Evolutionary conservation across 2,329 filamentous ascomycete genomes (phyloP).

Genomic region (Macroventuria anomochaeta): DNA sequence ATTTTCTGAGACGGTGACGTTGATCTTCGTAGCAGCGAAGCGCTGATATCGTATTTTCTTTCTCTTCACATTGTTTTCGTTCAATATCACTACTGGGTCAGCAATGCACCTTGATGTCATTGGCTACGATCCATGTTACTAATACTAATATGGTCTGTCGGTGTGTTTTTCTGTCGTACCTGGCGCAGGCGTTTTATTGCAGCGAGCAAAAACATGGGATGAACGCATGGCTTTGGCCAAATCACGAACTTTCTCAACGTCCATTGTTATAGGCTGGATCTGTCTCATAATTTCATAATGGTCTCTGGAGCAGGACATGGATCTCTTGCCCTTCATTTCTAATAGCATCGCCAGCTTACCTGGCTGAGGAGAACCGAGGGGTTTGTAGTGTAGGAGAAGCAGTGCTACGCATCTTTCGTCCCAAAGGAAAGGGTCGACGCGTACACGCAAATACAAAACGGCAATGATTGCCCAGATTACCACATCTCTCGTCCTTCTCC

Average conservation of each 20-base stretch:
- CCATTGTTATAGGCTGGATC: constrained; percentile 17
- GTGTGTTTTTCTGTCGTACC: constrained; percentile 3
- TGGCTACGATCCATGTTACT: neutral
- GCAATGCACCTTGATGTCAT: neutral
- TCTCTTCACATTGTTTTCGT: neutral
- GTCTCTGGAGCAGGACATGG: constrained; percentile 6
- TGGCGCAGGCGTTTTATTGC: constrained; percentile 15
- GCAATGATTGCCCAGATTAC: constrained; percentile 6
- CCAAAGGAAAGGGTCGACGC: constrained; percentile 3
- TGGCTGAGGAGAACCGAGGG: constrained; percentile 1
- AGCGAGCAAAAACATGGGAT: constrained; percentile 11
- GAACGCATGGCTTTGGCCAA: constrained; percentile 9
- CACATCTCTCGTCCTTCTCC: neutral
- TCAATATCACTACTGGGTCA: constrained; percentile 1
- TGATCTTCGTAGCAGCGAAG: neutral
- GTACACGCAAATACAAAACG: constrained; percentile 15
- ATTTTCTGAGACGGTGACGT: neutral
- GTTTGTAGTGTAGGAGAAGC: constrained; percentile 9
- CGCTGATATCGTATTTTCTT: neutral
- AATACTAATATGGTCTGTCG: constrained; percentile 16
- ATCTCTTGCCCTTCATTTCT: constrained; percentile 11
- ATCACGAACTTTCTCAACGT: constrained; percentile 17
- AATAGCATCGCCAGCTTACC: constrained; percentile 7
- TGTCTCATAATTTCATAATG: constrained; percentile 19
- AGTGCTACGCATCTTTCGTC: constrained; percentile 7